A percentile compares a stretch with the other conserved stretches of the same genome.
Evolutionary conservation across 2,329 filamentous ascomycete genomes (phyloP).

Genomic region (Colletotrichum neosansevieriae): DNA sequence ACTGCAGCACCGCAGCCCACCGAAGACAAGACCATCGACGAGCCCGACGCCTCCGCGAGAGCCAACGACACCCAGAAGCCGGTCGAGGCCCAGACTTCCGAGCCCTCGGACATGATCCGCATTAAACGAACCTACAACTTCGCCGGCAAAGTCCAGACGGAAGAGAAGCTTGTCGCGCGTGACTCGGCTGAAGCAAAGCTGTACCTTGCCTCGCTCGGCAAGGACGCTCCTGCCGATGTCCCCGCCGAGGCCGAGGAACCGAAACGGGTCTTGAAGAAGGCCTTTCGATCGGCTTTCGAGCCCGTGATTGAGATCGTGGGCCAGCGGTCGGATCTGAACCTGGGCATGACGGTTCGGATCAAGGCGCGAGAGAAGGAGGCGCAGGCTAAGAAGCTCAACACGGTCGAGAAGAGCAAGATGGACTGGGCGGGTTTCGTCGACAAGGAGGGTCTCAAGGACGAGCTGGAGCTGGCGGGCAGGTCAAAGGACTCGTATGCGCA

Average conservation of each 20-base stretch:
- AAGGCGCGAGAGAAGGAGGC: constrained; percentile 60
- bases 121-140: constrained; percentile 82
- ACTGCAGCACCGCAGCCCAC: constrained; percentile 31
- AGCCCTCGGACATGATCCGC: constrained; percentile 61
- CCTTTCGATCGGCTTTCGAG: constrained; percentile 73
- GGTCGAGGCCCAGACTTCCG: constrained; percentile 42
- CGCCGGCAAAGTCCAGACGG: constrained; percentile 77
- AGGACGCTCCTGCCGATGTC: constrained; percentile 45
- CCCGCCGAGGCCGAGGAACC: constrained; percentile 41
- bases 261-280: constrained; percentile 63
- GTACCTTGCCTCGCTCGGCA: constrained; percentile 66
- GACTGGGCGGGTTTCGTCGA: constrained; percentile 81
- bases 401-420: constrained; percentile 79
- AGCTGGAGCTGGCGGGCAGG: constrained; percentile 73
- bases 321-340: constrained; percentile 68
- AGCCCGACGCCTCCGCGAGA: constrained; percentile 2
- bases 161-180: constrained; percentile 76
- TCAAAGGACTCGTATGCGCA: constrained; percentile 73
- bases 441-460: constrained; percentile 77
- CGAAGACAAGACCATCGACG: constrained; percentile 36
- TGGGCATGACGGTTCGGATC: constrained; percentile 64
- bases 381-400: constrained; percentile 74
- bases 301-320: constrained; percentile 59
- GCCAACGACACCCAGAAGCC: constrained; percentile 16
- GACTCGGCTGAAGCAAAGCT: constrained; percentile 75